Evolutionary conservation across 108 stramenopile genomes (phyloP), one percentile per base, ranked within the genome.

Genomic region (Thalassiosira profunda): DNA sequence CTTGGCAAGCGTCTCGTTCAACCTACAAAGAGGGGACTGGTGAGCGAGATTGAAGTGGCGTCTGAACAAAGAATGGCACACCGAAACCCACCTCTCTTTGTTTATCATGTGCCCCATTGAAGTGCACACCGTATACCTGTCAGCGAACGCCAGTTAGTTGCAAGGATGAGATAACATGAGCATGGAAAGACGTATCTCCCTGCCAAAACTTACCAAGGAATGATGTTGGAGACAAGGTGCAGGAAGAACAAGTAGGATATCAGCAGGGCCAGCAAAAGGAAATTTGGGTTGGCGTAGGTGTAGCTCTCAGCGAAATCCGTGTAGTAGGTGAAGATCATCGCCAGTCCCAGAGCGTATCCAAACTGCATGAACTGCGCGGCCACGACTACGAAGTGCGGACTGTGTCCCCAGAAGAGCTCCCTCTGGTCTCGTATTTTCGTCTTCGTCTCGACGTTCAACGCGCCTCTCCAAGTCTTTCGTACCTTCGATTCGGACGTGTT

Each of bases 51-150:
- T 8, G 23, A 20, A 31, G 26, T 26, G 23, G n/a, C 21, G 35
- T 23, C 40, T 43, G 12, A n/a, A 18, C 47, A 10, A 11, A 36
- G 17, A 17, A 52, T 1, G n/a, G 20, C 35, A 52, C 24, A 23
- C 20, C 36, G 44, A 3, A n/a, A 14, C 61, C 26, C 28, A 72
- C 71, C 71, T 41, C 35, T 86, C 57, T 37, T 68, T 58, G 34
- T 92, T 83, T 5, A 91, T 86, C 35, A 96, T 62, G 63, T 96
- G 87, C 8, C 92, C 95, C 44, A 96, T 61, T 46, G 79, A 87
- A 8, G 92, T 91, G 59, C 95, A 96, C 7, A 93, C 57, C 11
- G 95, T 96, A 67, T 79, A 96, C 77, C 75, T 76, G 30, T 26
- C 17, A 55, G 36, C 4, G 58, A 24, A n/a, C n/a, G n/a, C n/a